Base-by-base conservation (phyloP, 2,329 filamentous ascomycete genomes). In the Penicillium brevicompactum region DNA sequence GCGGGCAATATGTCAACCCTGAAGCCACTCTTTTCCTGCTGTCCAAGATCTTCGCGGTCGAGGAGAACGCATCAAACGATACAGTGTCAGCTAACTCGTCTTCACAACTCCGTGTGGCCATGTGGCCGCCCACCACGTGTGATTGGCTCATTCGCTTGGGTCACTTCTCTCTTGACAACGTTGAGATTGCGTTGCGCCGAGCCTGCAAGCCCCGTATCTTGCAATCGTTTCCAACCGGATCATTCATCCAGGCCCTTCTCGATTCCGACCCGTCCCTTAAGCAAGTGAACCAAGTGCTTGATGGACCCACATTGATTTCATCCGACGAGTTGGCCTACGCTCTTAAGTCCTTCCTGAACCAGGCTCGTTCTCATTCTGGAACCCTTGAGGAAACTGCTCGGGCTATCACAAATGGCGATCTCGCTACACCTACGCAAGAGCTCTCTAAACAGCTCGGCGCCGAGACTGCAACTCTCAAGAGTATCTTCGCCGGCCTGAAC, bases 101-200 rank as follows among this genome's bases (percentile, higher is more conserved):
- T 8, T 66, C 62, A 48, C 69, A 62, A 45, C 61, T 76, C 13
- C 65, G 59, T 16, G 61, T 75, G 51, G 62, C 56, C 5, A 57
- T 77, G n/a, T 74, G 74, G 65, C 75, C 76, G 3, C 58, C 63
- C 5, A 58, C 59, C 14, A 76, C 74, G 9, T 75, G 76, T 48
- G 57, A 71, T 31, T 79, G 76, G 76, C 69, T 80, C 11, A 69
- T 76, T 44, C 60, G 68, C 11, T 54, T 70, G 7, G 74, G 76
- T 16, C 68, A 76, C 27, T 53, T 80, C 4, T 74, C 68, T 14
- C 52, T 65, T 7, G 70, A 69, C 46, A 75, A 74, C n/a, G 67
- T 79, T 30, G 70, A 76, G 42, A 69, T 69, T 48, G 75, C 75
- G 13, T 62, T 77, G 31, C 69, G 73, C 30, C 71, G 67, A 9